Base-by-base conservation (phyloP, 805 yeast species). In the Wickerhamomyces bisporus region DNA sequence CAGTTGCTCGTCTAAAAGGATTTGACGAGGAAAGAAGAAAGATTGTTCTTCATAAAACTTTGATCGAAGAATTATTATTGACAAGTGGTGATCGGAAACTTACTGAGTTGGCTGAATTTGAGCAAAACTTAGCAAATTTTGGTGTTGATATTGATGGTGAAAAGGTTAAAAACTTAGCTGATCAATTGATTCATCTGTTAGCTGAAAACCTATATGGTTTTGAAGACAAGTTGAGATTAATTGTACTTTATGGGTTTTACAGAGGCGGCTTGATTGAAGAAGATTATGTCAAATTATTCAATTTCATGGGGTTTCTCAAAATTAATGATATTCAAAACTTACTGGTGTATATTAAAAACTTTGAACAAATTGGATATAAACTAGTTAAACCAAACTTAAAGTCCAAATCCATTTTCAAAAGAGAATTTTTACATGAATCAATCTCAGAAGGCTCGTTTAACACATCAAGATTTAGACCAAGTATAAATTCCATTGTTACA, bases 21-120 rank as follows among this genome's bases (percentile, higher is more conserved):
- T 79, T 80, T 49, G 85, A 79, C 51, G 77, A 75, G 46, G 86
- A 79, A 43, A 68, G 86, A 62, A 71, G 76, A 53, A 71, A 75
- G 44, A 65, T 78, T 27, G 70, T 77, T 16, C 57, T 78, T 34
- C 88, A 81, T 54, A 75, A 75, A 49, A 71, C 75, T 3, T 59
- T 81, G 35, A 73, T 79, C 31, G 85, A 81, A 45, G 79, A 77
- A 51, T 78, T 89, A 53, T 66, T 85, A 60, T 71, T 68, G 20
- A 61, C 71, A 13, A 79, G 81, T 55, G 74, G 79, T 35, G 68
- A 66, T 21, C 67, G 78, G 43, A 70, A 74, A 44, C 62, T 87
- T 46, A 78, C 82, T 8, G 86, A 77, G 42, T 68, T 85, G 15
- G 86, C 95, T 1, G 93, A 86, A 45, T 71, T 88, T 41, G 98